Conservation (phyloP, 1,139 yeast genomes). For the Magnusiomyces paraingens region DNA sequence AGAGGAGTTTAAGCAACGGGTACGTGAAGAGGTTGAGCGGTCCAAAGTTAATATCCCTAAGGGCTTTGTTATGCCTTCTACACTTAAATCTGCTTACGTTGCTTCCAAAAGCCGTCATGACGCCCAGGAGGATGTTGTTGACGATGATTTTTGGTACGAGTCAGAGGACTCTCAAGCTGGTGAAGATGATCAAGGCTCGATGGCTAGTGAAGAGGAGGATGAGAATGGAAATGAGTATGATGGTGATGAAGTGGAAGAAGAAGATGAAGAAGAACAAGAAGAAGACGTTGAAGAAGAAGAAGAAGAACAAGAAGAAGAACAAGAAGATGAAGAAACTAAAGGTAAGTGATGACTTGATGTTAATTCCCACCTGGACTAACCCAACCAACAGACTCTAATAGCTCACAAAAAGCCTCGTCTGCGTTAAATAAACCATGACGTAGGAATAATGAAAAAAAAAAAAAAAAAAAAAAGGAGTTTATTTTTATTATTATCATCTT, state of each 20-base stretch:
- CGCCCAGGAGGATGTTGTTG: conserved; percentile 59
- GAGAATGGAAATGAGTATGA: conserved; percentile 22
- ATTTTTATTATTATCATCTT: too few relatives aligned
- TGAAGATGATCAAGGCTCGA: conserved; percentile 25
- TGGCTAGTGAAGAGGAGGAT: conserved; percentile 31
- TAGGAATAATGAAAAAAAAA: too few relatives aligned
- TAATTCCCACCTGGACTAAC: too few relatives aligned
- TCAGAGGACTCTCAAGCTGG: conserved; percentile 59
- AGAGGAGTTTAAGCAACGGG: conserved; percentile 72
- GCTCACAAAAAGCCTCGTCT: too few relatives aligned
- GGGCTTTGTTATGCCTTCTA: conserved; percentile 72
- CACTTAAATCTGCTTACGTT: conserved; percentile 55
- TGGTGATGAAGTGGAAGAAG: conserved; percentile 11
- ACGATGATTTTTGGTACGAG: conserved; percentile 84
- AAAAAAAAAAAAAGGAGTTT: too few relatives aligned
- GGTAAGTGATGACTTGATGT: too few relatives aligned
- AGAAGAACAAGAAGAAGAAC: background rate
- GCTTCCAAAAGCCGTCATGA: conserved; percentile 36
- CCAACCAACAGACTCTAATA: too few relatives aligned
- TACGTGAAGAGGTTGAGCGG: conserved; percentile 73
- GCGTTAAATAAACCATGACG: too few relatives aligned
- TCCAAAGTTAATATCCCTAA: conserved; percentile 80
- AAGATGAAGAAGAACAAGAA: background rate
- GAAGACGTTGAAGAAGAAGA: background rate
- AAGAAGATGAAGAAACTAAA: background rate